Evolutionary conservation across 225 moss, liverwort and hornwort species (phyloP), one percentile per base, ranked within the genome.

Genomic region (Anthoceros angustus): DNA sequence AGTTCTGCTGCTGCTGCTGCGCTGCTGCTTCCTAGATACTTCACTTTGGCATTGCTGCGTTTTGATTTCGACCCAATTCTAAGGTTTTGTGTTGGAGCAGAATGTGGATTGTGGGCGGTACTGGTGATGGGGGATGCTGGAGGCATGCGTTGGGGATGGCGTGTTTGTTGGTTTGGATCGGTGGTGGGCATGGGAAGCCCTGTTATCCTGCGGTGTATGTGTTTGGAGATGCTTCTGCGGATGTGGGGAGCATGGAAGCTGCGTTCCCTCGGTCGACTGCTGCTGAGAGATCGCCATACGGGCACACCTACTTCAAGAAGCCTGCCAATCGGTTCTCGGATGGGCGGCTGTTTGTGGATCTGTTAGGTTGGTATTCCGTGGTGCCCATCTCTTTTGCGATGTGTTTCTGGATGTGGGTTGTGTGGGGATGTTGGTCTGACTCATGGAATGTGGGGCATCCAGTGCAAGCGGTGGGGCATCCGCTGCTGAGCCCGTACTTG

Each of bases 391-490:
- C 7, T 15, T 64, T 5, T 16, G 12, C 64, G n/a, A 16, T 24
- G 63, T 21, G 63, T 64, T 3, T 64, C 4, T 15, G 7, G 4
- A 6, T 38, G 63, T 12, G 15, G 4, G 39, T 38, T 0, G 18
- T 64, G 16, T 25, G 40, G 20, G 16, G 38, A 20, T 38, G 25
- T n/a, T 3, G 3, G 25, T 25, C 12, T 24, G 42, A 15, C 16
- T 40, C 25, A 23, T 24, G 23, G 64, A 15, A 61, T 8, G 20
- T 21, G 18, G 40, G 32, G 32, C 8, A 20, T 69, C 50, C 80
- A 78, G 81, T 73, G 68, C 72, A 77, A 73, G 77, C 75, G 15
- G 61, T 81, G 25, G 81, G 81, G 21, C 73, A 77, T 40, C 81
- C 81, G 9, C 75, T 73, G 43, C 20, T 81, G 73, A 78, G 78